These are phyloP conservation scores for Stagonosporopsis cucurbitacearum DNA, from an alignment of 2,329 filamentous ascomycete genomes.

Conservation along the genomic window DNA sequence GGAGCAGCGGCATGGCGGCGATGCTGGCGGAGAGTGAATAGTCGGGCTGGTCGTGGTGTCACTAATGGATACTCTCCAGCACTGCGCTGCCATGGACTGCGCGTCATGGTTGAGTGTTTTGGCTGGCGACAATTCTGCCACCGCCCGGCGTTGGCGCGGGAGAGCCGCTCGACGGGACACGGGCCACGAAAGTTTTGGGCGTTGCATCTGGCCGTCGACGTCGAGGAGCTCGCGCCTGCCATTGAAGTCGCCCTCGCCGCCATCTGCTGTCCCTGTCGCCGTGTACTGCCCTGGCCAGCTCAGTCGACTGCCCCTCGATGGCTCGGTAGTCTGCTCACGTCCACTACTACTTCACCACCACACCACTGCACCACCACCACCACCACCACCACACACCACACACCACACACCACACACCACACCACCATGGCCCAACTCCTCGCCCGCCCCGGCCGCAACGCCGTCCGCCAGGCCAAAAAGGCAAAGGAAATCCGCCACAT, in stretches of 20 bases:
- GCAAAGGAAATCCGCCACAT: constrained; percentile 52
- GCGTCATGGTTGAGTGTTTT: constrained; percentile 7
- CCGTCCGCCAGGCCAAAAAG: constrained; percentile 39
- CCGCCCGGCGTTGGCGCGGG: constrained; percentile 24
- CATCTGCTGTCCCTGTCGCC: not conserved
- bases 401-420: constrained; percentile 27
- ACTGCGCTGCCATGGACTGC: not conserved
- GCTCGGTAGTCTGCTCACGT: not conserved
- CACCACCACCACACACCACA: not conserved
- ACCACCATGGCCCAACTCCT: constrained; percentile 47
- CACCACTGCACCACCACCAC: not conserved
- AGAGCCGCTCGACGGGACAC: not conserved
- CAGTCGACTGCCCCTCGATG: not conserved
- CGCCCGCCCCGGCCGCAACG: constrained; percentile 32
- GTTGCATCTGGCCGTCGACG: not conserved
- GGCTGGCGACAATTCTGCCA: constrained; percentile 19
- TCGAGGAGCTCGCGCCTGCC: not conserved
- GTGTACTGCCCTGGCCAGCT: no score
- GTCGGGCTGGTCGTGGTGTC: no score
- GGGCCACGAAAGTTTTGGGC: constrained; percentile 2
- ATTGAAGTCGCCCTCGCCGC: not conserved
- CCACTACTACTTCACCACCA: not conserved
- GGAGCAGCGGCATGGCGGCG: constrained; percentile 41
- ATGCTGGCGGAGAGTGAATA: no score
- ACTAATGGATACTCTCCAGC: no score